Evolutionary conservation across 2,329 filamentous ascomycete genomes (phyloP), one percentile per base, ranked within the genome.

Genomic region (Zelopaecilomyces penicillatus): DNA sequence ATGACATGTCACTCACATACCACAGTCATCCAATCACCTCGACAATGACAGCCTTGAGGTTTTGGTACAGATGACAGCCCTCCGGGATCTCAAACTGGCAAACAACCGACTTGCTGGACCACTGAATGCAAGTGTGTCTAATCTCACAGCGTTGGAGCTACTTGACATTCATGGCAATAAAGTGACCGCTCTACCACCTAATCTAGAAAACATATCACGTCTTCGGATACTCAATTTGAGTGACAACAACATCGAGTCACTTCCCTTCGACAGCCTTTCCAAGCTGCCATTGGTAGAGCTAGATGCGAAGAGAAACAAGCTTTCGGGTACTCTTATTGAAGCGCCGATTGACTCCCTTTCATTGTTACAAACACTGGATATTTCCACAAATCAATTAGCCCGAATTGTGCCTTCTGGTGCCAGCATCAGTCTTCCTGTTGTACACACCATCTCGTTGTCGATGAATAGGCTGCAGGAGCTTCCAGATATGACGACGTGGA

Each of bases 141-240:
- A 72, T 5, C 70, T 97, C 11, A 67, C 64, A 32, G 80, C 82
- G 41, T 71, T 98, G 1, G 89, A 96, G 60, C 75, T 82, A 12
- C 70, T 97, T 6, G 90, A 97, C 51, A 58, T 97, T 6, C 86
- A 87, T 50, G 77, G 78, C 10, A 98, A 98, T 64, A 78, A 80
- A 49, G 73, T 98, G 19, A 80, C 82, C 6, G 71, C 73, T 2
- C 68, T 98, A 11, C 87, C 89, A 0, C 65, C 75, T 7, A 75
- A 76, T 9, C 59, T 96, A 2, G 73, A 74, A n/a, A 75, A 78
- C 29, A 74, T 97, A 50, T 68, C 70, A 3, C 76, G 76, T 27
- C 74, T 98, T 30, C 82, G 85, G 28, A 75, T 85, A 7, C 68
- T 97, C 41, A 91, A 95, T 57, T 61, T 96, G 26, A 80, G 83